These are phyloP conservation scores for Fusarium lyarnte DNA, from an alignment of 2,329 filamentous ascomycete species.

Conservation along the genomic window DNA sequence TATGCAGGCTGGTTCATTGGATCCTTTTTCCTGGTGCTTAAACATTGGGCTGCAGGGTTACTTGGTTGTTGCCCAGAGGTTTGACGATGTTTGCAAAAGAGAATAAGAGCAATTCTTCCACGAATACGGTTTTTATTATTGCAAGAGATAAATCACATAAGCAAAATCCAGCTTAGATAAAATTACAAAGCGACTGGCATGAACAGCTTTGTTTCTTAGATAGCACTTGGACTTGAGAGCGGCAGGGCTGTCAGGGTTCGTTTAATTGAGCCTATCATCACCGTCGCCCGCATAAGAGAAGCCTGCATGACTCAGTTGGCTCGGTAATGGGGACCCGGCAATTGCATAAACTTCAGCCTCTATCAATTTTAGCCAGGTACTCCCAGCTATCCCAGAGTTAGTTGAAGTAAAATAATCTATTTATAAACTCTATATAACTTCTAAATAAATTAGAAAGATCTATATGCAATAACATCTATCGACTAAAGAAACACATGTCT, in stretches of 20 bases:
- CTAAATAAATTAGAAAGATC: accelerated
- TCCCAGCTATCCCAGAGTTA: accelerated
- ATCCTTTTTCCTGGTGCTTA: too few relatives aligned
- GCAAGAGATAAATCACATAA: neutral
- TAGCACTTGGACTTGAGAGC: accelerated
- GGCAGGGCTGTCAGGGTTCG: neutral
- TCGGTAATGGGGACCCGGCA: neutral
- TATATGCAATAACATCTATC: neutral
- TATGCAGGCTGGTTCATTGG: neutral
- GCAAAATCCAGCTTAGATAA: too few relatives aligned
- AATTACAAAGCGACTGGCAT: accelerated
- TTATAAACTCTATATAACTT: neutral
- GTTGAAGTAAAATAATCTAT: neutral
- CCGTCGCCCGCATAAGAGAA: accelerated
- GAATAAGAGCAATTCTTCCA: accelerated
- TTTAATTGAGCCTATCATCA: neutral
- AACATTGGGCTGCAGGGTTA: neutral
- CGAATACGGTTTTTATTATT: neutral
- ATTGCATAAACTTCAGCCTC: neutral
- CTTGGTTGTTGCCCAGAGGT: neutral
- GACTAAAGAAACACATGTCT: too few relatives aligned
- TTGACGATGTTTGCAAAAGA: neutral
- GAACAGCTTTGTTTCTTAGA: too few relatives aligned
- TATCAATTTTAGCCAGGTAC: neutral
- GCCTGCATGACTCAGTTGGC: neutral